Base-by-base conservation (phyloP, 1,139 yeast genomes). In the Pichia sp. region DNA sequence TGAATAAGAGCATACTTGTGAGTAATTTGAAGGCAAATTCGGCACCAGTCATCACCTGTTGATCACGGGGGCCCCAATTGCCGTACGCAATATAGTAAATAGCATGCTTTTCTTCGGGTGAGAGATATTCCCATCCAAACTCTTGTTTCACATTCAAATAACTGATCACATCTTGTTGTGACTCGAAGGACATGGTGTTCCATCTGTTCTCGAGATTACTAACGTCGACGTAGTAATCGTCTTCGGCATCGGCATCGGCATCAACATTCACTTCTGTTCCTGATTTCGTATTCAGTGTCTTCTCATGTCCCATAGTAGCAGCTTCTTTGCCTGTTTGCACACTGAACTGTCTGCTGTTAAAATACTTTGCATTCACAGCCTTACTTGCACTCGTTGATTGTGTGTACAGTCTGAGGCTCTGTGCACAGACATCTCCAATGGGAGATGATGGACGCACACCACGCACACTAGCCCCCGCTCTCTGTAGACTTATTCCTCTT, bases 71-170 rank as follows among this genome's bases (percentile, higher is more conserved):
- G 26, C 80, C 80, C 79, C 79, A 74, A 48, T 66, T 69, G 31
- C 80, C 80, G 50, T 72, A 74, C 25, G 77, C 69, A 43, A 74
- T 70, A 58, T 69, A 73, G 56, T 69, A 72, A 30, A 75, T 73
- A 25, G 79, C 77, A 52, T 63, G 65, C 64, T 73, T 74, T 54
- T 74, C 79, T 43, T 72, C 76, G 19, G 56, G 41, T 29, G 68
- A 61, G 49, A 74, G 63, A 55, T 69, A 72, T 50, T 62, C 65
- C 80, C 80, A 74, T 47, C 76, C 74, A 51, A 71, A 67, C 53
- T 69, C 71, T 64, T 72, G 72, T 60, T 75, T 72, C 27, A 68
- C 58, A 49, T 70, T 67, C 45, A 77, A 64, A 51, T 72, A 74
- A 40, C 72, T 77, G 50, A 76, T 69, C 50, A 77, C 63, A 39